Evolutionary conservation across 2,329 filamentous ascomycete species (phyloP), one percentile per base, ranked within the genome.

Genomic region (Botrytis byssoidea): DNA sequence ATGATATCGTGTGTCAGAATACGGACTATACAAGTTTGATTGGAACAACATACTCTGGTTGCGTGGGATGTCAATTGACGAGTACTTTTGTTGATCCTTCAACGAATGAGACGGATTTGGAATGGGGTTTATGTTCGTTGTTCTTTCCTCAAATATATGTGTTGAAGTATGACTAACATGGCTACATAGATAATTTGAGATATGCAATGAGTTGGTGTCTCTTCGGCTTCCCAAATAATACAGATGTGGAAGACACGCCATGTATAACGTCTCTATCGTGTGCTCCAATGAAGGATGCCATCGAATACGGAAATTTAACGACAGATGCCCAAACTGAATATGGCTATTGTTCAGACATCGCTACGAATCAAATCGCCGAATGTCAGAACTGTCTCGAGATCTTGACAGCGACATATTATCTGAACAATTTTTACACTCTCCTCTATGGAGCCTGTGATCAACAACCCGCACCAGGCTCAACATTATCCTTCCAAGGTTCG

Each of bases 231-330:
- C 85, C 85, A 0, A 81, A 83, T 44, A 85, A 87, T 71, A 77
- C 83, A 1, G 76, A 84, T 18, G 78, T 83, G 18, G 80, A 80
- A 2, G 81, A 83, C 72, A 86, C 14, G 88, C 79, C 79, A 57
- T 81, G 89, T 76, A 81, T 85, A 20, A 90, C 87, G 60, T 83
- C 82, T 88, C 90, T 55, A 29, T 87, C 88, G 4, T 91, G 89
- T 76, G 86, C 81, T 0, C 83, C 83, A 0, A 83, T 90, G 5
- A 70, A 83, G 74, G 76, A 82, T 0, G 85, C 86, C 3, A 81
- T 90, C 42, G 78, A 83, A 35, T 89, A 83, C 74, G 82, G 85
- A 25, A 86, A 88, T 70, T 79, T 90, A 18, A 84, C 86, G 0
- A 80, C 84, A 1, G 80, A 83, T 22, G 81, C 82, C 37, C 83